Percentiles rank a stretch among this genome's conserved stretches.
phyloP scores from a whole-genome alignment of 345 rosid species.

The Cardamine occulta region DNA sequence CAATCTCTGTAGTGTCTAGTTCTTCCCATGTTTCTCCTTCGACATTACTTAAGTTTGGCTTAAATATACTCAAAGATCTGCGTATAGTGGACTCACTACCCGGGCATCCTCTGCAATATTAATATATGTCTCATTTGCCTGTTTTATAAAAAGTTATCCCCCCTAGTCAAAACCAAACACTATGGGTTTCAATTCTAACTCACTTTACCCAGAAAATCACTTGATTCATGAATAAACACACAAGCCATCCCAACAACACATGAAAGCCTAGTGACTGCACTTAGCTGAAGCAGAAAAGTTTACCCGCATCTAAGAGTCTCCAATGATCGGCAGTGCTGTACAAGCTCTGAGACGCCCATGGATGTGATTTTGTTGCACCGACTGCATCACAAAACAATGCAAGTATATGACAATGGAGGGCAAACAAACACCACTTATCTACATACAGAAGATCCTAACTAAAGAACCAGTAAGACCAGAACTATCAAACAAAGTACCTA shows the following conservation, averaged over 20 bases:
- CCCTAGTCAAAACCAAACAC: constrained; percentile 55
- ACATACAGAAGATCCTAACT: constrained; percentile 14
- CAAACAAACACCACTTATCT: background rate
- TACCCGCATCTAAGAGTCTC: constrained; percentile 92
- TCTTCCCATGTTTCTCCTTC: constrained; percentile 96
- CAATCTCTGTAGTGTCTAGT: constrained; percentile 69
- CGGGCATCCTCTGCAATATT: constrained; percentile 88
- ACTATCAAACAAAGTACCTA: background rate
- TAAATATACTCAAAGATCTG: constrained; percentile 64
- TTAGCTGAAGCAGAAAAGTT: background rate
- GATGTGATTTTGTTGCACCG: constrained; percentile 64
- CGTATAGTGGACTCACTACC: constrained; percentile 73
- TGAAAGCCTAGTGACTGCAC: background rate
- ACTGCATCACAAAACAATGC: constrained; percentile 52
- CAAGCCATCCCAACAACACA: background rate
- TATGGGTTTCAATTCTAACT: constrained; percentile 21
- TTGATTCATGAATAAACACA: background rate
- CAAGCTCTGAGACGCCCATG: constrained; percentile 66
- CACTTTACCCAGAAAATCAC: constrained; percentile 11
- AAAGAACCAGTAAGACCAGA: constrained; percentile 19
- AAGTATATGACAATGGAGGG: constrained; percentile 1
- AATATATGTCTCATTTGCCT: constrained; percentile 63
- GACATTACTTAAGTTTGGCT: constrained; percentile 70
- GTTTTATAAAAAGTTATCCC: constrained; percentile 42
- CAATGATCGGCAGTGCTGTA: constrained; percentile 66